Conservation (phyloP, 1,284 basidiomycete genomes). For the Fomitopsis betulina region DNA sequence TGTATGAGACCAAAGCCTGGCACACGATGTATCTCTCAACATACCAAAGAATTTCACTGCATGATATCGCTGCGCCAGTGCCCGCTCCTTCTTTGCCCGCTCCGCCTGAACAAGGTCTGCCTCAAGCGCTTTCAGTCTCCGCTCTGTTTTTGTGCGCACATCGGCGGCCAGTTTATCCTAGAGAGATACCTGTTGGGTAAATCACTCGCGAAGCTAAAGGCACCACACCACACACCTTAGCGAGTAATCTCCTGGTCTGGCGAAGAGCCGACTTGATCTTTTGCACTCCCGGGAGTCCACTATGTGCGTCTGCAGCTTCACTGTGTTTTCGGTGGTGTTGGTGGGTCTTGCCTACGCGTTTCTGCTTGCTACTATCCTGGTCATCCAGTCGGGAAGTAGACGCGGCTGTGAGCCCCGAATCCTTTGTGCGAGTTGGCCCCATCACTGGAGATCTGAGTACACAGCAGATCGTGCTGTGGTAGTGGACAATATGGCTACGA, state of each 20-base stretch:
- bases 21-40: constrained; percentile 14
- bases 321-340: background rate
- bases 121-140: constrained; percentile 70
- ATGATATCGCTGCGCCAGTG: constrained; percentile 74
- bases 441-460: background rate
- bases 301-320: background rate
- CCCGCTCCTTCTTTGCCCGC: constrained; percentile 58
- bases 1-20: background rate
- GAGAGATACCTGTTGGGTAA: background rate
- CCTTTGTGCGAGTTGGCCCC: background rate
- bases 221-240: constrained; percentile 50
- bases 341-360: background rate
- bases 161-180: constrained; percentile 78
- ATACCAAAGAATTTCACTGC: constrained; percentile 87
- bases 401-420: background rate
- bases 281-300: constrained; percentile 52
- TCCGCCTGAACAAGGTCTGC: constrained; percentile 67
- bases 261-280: constrained; percentile 79
- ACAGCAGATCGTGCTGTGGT: too few relatives aligned
- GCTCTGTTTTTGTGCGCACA: constrained; percentile 72
- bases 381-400: background rate
- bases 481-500: too few relatives aligned
- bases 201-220: background rate
- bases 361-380: background rate
- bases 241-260: constrained; percentile 74